These are phyloP conservation scores for Heterobasidion occidentale DNA, from an alignment of 1,284 basidiomycete genomes.

Conservation along the genomic window DNA sequence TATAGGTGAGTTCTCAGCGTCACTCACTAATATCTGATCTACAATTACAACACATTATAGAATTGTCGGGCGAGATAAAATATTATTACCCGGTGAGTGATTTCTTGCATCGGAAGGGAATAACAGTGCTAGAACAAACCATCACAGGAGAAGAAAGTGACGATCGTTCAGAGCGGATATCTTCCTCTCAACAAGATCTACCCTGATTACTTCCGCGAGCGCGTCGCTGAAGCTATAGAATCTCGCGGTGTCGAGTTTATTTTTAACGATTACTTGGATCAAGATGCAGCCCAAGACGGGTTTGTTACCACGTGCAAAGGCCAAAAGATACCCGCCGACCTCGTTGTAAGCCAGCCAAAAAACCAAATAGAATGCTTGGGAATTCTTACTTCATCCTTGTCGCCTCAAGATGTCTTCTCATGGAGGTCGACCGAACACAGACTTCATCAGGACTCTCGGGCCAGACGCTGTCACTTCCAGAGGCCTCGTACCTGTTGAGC, in stretches of 20 bases:
- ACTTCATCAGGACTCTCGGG: constrained; percentile 34
- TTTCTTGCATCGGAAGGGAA: constrained; percentile 16
- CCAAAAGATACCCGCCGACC: constrained; percentile 42
- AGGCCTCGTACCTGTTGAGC: constrained; percentile 38
- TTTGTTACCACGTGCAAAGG: constrained; percentile 45
- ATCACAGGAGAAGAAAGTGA: not conserved
- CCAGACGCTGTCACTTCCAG: constrained; percentile 27
- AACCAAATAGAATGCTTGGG: no score
- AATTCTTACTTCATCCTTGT: no score
- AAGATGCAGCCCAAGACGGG: constrained; percentile 20
- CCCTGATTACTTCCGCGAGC: constrained; percentile 42
- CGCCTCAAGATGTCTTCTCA: not conserved
- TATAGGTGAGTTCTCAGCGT: constrained; percentile 35
- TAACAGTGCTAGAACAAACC: not conserved
- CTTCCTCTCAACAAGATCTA: constrained; percentile 51
- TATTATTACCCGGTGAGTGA: constrained; percentile 32
- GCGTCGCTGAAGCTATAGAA: constrained; percentile 30
- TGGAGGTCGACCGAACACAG: not conserved
- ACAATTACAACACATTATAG: constrained; percentile 18
- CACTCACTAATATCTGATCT: not conserved
- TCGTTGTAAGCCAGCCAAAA: constrained; percentile 36
- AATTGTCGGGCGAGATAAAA: constrained; percentile 49
- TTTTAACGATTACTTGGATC: constrained; percentile 46
- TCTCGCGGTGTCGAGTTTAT: constrained; percentile 41
- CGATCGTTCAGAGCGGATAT: constrained; percentile 30